A percentile compares a stretch with the other conserved stretches of the same genome.
Evolutionary conservation across 2,329 filamentous ascomycete species (phyloP).

Genomic region (Chrysoporthe austroafricana): DNA sequence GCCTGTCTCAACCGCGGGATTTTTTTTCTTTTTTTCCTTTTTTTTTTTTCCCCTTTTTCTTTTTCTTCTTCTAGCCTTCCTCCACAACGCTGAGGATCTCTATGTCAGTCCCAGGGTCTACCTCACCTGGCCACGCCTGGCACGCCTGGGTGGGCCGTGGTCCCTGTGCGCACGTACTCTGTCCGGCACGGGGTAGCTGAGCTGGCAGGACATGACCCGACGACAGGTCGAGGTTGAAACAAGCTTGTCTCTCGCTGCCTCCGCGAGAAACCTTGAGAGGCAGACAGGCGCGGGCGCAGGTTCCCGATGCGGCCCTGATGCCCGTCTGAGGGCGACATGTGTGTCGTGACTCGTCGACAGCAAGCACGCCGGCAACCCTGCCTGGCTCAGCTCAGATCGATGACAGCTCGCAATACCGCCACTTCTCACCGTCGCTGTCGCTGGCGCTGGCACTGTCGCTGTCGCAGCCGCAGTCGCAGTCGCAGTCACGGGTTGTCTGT

Average conservation of each 20-base stretch:
- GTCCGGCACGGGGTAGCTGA: too few relatives aligned
- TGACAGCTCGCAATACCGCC: not conserved
- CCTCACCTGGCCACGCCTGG: not conserved
- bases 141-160: not conserved
- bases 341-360: not conserved
- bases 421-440: not conserved
- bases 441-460: not conserved
- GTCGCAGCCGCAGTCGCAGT: not conserved
- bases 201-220: too few relatives aligned
- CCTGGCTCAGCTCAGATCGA: not conserved
- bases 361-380: not conserved
- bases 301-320: not conserved
- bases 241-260: not conserved
- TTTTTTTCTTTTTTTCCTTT: not conserved
- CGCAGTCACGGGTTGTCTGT: not conserved
- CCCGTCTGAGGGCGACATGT: not conserved
- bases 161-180: not conserved
- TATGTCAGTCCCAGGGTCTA: not conserved
- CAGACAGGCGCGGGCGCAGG: not conserved
- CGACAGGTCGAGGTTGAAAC: conserved; percentile 7
- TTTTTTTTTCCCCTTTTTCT: not conserved
- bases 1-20: not conserved
- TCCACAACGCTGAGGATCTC: too few relatives aligned
- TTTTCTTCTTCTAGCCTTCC: not conserved
- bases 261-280: not conserved